Evolutionary conservation across 1,284 basidiomycete species (phyloP).

Genomic region (Laetiporus sulphureus): DNA sequence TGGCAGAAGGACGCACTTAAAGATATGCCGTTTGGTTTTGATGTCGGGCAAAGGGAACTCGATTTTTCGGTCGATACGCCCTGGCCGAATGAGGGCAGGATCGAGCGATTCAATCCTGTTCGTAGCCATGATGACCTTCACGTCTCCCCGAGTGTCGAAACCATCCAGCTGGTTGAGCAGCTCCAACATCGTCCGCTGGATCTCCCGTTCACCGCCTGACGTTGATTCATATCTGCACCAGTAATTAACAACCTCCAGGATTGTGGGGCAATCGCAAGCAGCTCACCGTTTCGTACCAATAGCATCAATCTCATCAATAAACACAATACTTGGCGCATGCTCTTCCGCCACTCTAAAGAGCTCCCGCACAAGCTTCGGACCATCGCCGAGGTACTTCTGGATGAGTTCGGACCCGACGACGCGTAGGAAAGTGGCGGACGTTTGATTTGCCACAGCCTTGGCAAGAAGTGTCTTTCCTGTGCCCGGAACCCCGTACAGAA

Average conservation of each 20-base stretch:
- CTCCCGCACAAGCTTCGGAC: constrained; percentile 97
- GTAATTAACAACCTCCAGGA: constrained; percentile 4
- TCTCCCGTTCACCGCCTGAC: constrained; percentile 96
- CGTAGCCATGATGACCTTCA: constrained; percentile 95
- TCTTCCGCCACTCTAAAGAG: constrained; percentile 97
- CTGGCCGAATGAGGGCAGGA: constrained; percentile 97
- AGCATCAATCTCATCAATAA: constrained; percentile 99
- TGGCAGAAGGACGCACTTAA: constrained; percentile 52
- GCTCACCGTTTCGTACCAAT: constrained; percentile 94
- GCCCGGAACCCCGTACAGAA: constrained; percentile 97
- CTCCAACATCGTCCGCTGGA: constrained; percentile 99
- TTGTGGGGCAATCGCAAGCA: neutral
- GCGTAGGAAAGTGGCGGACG: constrained; percentile 96
- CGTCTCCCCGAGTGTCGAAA: constrained; percentile 97
- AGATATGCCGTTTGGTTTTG: constrained; percentile 97
- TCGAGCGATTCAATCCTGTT: constrained; percentile 95
- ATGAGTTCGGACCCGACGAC: constrained; percentile 98
- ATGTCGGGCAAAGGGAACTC: constrained; percentile 93
- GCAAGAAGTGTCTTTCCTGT: constrained; percentile 98
- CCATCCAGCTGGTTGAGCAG: constrained; percentile 97
- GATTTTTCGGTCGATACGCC: constrained; percentile 98
- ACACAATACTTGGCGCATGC: constrained; percentile 97
- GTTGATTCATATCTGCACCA: constrained; percentile 82
- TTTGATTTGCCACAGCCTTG: constrained; percentile 98
- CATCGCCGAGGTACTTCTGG: constrained; percentile 98